Conservation (phyloP, 2,329 filamentous ascomycete genomes). For the Elsinoe perseae region DNA sequence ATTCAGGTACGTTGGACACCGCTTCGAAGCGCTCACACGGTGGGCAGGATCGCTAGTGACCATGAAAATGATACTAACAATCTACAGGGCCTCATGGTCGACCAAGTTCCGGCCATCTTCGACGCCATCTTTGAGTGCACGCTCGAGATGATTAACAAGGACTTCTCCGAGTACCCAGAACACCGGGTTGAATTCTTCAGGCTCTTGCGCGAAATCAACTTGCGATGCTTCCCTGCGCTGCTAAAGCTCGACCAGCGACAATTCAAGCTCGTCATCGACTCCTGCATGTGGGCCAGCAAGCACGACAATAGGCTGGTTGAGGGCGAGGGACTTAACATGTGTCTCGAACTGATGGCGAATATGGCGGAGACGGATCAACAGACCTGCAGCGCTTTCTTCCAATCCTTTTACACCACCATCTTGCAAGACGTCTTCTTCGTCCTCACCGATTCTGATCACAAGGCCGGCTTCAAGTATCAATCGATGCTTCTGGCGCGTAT, state of each 20-base stretch:
- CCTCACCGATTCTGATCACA: constrained; percentile 93
- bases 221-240: constrained; percentile 92
- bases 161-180: constrained; percentile 98
- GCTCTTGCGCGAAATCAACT: constrained; percentile 86
- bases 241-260: constrained; percentile 90
- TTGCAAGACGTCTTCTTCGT: constrained; percentile 98
- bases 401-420: constrained; percentile 92
- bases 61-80: constrained; percentile 26
- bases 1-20: constrained; percentile 72
- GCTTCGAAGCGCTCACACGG: constrained; percentile 44
- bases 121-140: constrained; percentile 98
- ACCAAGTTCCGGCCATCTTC: constrained; percentile 95
- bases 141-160: constrained; percentile 99
- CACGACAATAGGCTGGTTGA: constrained; percentile 98
- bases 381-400: constrained; percentile 93
- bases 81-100: constrained; percentile 80
- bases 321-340: constrained; percentile 94
- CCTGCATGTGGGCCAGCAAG: constrained; percentile 99
- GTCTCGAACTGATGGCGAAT: constrained; percentile 92
- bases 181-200: constrained; percentile 99
- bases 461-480: constrained; percentile 98
- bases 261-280: constrained; percentile 99
- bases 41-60: constrained; percentile 8
- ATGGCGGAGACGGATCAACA: constrained; percentile 83
- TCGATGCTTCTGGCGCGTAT: constrained; percentile 87